Conservation (phyloP, 73 alveolate species). For the Uronychia binucleata region DNA sequence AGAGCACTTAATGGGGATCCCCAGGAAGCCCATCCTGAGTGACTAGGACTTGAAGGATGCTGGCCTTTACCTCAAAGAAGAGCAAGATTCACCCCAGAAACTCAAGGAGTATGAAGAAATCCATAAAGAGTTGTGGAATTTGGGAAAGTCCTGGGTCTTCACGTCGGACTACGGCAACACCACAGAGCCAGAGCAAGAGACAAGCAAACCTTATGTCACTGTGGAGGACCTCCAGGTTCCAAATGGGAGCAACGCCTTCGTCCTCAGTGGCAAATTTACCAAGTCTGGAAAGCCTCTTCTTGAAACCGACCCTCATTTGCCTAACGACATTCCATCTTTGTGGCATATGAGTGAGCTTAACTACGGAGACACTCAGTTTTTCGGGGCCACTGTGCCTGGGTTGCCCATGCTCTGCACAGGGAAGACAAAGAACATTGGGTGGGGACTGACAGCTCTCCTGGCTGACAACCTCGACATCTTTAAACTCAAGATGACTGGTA, state of each 20-base stretch:
- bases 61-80: slow-evolving; percentile 17
- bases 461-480: slow-evolving; percentile 65
- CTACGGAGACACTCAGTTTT: background rate
- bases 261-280: slow-evolving; percentile 77
- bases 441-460: slow-evolving; percentile 30
- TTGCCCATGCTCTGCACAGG: slow-evolving; percentile 41
- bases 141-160: background rate
- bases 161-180: background rate
- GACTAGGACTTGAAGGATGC: slow-evolving; percentile 49
- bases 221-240: background rate
- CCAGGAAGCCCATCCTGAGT: slow-evolving; percentile 35
- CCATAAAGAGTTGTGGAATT: background rate
- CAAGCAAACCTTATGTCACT: background rate
- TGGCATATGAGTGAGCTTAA: slow-evolving; percentile 23
- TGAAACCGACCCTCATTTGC: slow-evolving; percentile 88
- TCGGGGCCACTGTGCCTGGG: slow-evolving; percentile 40
- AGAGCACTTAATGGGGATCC: slow-evolving; percentile 14
- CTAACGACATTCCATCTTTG: slow-evolving; percentile 63
- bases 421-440: slow-evolving; percentile 20
- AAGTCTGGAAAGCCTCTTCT: slow-evolving; percentile 83
- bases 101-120: background rate
- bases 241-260: slow-evolving; percentile 88
- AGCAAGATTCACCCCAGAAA: background rate
- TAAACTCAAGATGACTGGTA: slow-evolving; percentile 71
- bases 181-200: background rate